Base-by-base conservation (phyloP, 331 rosid species). In the Rhamnella rubrinervis region DNA sequence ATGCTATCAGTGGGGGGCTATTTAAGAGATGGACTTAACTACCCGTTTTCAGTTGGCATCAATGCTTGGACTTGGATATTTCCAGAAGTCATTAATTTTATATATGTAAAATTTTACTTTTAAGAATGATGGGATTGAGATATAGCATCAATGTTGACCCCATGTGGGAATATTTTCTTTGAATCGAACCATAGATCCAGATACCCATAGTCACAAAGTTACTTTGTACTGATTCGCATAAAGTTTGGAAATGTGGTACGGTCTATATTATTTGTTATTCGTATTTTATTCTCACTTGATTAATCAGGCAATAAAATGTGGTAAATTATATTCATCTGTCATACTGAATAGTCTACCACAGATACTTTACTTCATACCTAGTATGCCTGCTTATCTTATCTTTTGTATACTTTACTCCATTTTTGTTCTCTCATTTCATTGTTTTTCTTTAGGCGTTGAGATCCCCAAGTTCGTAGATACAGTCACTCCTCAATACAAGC, bases 401-500 rank as follows among this genome's bases (percentile, higher is more conserved):
- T 5, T 38, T 15, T 13, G 17, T 17, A 73, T 73, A 52, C 55
- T 63, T 46, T 63, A 66, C 61, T 64, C 28, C 41, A 57, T 25
- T 60, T 50, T 12, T 23, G 50, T 68, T 38, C 56, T 1, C 21
- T 35, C 23, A 15, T 21, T 53, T 70, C 50, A 20, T 44, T 59
- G 13, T 3, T 7, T 60, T 0, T 31, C 63, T 80, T 60, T 85
- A 95, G 99, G 93, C 74, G 76, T 95, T 13, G 85, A 91, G 86
- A 37, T 95, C 92, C 99, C 99, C 72, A 86, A 95, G 85, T 95
- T 77, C 55, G 99, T 82, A 37, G 99, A 95, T 84, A 95, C 83
- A 4, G 96, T 91, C 64, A 95, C 99, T 71, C 99, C 97, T 55
- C 84, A 87, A 70, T 91, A 95, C 82, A 87, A 87, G 82, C 82